phyloP scores from a whole-genome alignment of 345 rosid genomes.

The Hypericum perforatum region DNA sequence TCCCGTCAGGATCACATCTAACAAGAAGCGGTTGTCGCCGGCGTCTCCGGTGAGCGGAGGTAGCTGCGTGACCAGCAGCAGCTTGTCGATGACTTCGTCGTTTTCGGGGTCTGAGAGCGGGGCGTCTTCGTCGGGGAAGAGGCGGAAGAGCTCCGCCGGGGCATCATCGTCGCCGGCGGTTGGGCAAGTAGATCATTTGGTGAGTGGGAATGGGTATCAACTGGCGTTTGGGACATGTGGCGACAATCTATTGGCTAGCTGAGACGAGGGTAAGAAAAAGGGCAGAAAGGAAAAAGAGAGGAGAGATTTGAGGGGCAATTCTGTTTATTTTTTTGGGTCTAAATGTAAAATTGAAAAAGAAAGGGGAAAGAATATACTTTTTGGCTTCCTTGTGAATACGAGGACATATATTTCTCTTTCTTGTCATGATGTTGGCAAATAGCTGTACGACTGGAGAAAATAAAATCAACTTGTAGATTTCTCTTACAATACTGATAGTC shows the following conservation, averaged over 20 bases:
- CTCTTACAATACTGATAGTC: too few species aligned
- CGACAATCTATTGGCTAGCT: constrained; percentile 22
- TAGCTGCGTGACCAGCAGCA: too few species aligned
- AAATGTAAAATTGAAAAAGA: too few species aligned
- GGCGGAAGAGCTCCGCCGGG: constrained; percentile 34
- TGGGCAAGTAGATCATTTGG: constrained; percentile 20
- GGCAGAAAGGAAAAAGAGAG: background rate
- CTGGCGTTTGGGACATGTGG: constrained; percentile 30
- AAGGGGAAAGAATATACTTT: too few species aligned
- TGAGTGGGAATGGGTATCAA: constrained; percentile 23
- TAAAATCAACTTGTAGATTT: too few species aligned
- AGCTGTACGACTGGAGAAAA: too few species aligned
- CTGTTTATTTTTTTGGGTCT: too few species aligned
- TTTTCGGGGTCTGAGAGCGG: constrained; percentile 35
- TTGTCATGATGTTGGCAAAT: too few species aligned
- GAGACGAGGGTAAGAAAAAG: background rate
- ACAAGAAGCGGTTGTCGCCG: constrained; percentile 46
- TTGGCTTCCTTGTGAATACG: too few species aligned
- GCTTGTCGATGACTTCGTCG: constrained; percentile 19
- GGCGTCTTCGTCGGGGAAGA: constrained; percentile 30
- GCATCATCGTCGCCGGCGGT: constrained; percentile 12
- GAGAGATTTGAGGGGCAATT: too few species aligned
- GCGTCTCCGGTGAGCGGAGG: constrained; percentile 18
- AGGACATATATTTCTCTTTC: too few species aligned
- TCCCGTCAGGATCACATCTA: constrained; percentile 72